Evolutionary conservation across 1,284 basidiomycete genomes (phyloP).

Genomic region (Ceratobasidium sp.): DNA sequence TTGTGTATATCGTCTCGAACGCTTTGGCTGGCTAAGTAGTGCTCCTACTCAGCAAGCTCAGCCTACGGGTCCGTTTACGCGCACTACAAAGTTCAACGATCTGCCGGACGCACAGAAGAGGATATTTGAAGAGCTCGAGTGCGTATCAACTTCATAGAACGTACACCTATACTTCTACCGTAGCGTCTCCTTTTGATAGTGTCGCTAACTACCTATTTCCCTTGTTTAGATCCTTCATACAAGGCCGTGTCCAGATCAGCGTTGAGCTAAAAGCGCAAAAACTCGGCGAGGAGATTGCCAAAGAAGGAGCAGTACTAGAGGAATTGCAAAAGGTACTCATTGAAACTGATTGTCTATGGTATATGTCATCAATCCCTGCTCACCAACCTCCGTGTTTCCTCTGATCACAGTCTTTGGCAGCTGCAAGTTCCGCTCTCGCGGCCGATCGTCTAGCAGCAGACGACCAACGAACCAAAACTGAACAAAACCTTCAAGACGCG

Average conservation of each 20-base stretch:
- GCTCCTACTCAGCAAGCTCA: constrained; percentile 16
- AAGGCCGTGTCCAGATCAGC: constrained; percentile 81
- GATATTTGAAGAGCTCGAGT: constrained; percentile 81
- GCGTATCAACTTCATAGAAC: constrained; percentile 49
- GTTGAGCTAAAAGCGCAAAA: constrained; percentile 82
- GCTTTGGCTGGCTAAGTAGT: not conserved
- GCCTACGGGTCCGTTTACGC: constrained; percentile 66
- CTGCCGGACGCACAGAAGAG: constrained; percentile 77
- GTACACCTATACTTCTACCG: too few species aligned
- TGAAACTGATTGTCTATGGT: too few species aligned
- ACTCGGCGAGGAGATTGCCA: constrained; percentile 76
- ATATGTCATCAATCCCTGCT: not conserved
- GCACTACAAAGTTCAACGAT: constrained; percentile 87
- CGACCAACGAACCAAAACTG: constrained; percentile 70
- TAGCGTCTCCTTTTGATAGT: too few species aligned
- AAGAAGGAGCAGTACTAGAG: constrained; percentile 74
- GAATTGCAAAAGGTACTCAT: constrained; percentile 69
- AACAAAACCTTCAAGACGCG: constrained; percentile 81
- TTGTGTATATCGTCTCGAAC: too few species aligned
- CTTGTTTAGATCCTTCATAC: constrained; percentile 74
- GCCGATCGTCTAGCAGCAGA: constrained; percentile 47
- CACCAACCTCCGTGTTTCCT: not conserved
- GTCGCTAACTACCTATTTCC: not conserved
- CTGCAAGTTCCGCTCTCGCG: constrained; percentile 22
- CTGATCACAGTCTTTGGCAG: constrained; percentile 23